Conservation (phyloP, 331 rosid species). For the Stylosanthes scabra region DNA sequence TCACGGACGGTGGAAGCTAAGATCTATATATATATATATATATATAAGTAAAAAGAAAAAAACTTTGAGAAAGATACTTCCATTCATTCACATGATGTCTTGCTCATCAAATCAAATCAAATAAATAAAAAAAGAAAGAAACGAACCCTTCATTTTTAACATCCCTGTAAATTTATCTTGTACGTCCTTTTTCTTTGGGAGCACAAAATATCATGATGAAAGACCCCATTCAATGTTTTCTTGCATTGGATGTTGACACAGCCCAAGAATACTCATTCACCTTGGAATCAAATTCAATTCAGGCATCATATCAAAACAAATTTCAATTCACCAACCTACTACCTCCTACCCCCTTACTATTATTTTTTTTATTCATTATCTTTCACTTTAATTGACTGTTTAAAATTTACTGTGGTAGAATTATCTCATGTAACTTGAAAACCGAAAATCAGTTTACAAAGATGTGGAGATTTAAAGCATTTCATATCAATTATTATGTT, state of each 20-base stretch:
- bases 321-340: too few relatives aligned
- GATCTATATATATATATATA: too few relatives aligned
- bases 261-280: not conserved
- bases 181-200: constrained; percentile 17
- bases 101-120: not conserved
- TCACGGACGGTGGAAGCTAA: not conserved
- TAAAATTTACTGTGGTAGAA: too few relatives aligned
- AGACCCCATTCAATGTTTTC: not conserved
- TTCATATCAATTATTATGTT: too few relatives aligned
- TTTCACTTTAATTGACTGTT: too few relatives aligned
- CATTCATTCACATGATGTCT: constrained; percentile 30
- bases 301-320: too few relatives aligned
- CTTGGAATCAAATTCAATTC: constrained; percentile 8
- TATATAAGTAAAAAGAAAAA: not conserved
- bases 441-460: too few relatives aligned
- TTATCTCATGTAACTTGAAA: too few relatives aligned
- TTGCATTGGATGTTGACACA: constrained; percentile 14
- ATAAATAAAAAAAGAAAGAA: too few relatives aligned
- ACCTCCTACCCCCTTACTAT: too few relatives aligned
- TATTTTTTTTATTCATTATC: too few relatives aligned
- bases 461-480: too few relatives aligned
- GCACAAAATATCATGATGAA: constrained; percentile 33
- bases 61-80: constrained; percentile 20
- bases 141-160: constrained; percentile 4
- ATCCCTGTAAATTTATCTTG: constrained; percentile 3